Evolutionary conservation across 306 rosid species (phyloP).

Genomic region (Begonia loranthoides): DNA sequence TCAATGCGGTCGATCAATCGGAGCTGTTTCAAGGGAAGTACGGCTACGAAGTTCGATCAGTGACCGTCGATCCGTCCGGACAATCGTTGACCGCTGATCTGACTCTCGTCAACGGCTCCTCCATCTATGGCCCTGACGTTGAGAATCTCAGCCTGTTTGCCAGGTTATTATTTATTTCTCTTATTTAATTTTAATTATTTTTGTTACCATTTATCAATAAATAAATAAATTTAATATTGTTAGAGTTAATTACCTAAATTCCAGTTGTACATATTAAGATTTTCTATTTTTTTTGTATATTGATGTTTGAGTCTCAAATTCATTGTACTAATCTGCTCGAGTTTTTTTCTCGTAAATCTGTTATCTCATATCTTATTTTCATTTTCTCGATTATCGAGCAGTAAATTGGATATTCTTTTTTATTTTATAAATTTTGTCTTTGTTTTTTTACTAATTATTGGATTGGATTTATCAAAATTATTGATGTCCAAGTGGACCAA

Average conservation of each 20-base stretch:
- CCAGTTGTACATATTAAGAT: too few species aligned
- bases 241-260: too few species aligned
- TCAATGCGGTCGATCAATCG: not conserved
- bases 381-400: too few species aligned
- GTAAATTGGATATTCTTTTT: too few species aligned
- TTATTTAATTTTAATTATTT: not conserved
- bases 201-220: not conserved
- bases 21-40: constrained; percentile 18
- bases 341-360: too few species aligned
- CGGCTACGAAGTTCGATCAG: constrained; percentile 42
- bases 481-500: too few species aligned
- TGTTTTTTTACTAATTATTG: not conserved
- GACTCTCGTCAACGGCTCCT: constrained; percentile 34
- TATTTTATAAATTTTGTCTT: too few species aligned
- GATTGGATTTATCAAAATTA: too few species aligned
- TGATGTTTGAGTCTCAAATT: too few species aligned
- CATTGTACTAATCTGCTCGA: too few species aligned
- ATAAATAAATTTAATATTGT: not conserved
- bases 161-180: constrained; percentile 22
- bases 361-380: too few species aligned
- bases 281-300: too few species aligned
- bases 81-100: constrained; percentile 44
- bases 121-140: constrained; percentile 54
- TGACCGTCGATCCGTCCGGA: constrained; percentile 4
- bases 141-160: constrained; percentile 36